A percentile compares a stretch with the other conserved stretches of the same genome.
Conservation (phyloP, 306 rosid genomes). For the Cucurbita moschata region DNA sequence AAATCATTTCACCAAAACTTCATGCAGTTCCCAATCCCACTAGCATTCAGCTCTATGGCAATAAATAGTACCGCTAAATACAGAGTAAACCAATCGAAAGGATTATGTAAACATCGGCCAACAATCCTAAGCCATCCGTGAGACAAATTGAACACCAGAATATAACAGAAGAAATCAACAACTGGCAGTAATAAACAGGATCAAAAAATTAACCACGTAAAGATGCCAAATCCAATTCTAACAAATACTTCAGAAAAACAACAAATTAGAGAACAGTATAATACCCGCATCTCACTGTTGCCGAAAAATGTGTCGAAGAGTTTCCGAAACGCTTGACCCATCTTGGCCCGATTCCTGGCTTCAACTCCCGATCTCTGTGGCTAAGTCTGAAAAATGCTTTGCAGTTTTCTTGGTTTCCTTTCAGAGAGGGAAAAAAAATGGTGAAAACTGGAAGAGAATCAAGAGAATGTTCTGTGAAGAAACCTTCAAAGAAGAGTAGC, state of each 20-base stretch:
- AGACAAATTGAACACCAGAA: background rate
- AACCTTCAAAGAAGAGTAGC: background rate
- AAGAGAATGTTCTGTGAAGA: background rate
- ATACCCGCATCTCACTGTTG: constrained; percentile 53
- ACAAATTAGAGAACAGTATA: background rate
- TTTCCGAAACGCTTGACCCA: constrained; percentile 58
- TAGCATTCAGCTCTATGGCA: background rate
- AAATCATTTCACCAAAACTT: background rate
- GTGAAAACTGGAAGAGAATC: background rate
- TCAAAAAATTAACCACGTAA: background rate
- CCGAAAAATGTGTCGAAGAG: constrained; percentile 56
- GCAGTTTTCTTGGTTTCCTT: background rate
- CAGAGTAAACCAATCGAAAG: background rate
- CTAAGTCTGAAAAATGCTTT: background rate
- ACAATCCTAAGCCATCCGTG: background rate
- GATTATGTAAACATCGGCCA: background rate
- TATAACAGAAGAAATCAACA: background rate
- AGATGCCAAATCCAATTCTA: background rate
- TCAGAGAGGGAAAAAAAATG: background rate
- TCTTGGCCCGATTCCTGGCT: background rate
- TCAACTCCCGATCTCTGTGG: background rate
- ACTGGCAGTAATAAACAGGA: background rate
- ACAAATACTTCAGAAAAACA: background rate
- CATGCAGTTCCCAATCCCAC: background rate
- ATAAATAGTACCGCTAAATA: background rate